A percentile compares a stretch with the other conserved stretches of the same genome.
Conservation (phyloP, 257 asterid genomes). For the Primulina huaijiensis region DNA sequence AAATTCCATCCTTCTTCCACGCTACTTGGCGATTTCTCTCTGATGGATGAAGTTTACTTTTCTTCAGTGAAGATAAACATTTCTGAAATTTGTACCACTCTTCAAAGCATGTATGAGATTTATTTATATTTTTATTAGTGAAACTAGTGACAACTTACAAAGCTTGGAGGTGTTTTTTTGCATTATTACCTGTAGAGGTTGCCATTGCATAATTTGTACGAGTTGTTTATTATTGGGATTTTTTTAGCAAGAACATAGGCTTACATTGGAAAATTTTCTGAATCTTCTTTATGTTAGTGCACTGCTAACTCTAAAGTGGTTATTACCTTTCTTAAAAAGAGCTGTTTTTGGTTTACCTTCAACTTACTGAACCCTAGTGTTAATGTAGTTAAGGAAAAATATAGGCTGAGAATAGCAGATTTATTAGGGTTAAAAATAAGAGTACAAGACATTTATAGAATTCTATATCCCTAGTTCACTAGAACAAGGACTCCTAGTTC, state of each 20-base stretch:
- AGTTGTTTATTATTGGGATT: background rate
- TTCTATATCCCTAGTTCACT: too few relatives aligned
- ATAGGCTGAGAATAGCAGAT: too few relatives aligned
- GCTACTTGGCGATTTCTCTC: slow-evolving; percentile 50
- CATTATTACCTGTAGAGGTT: slow-evolving; percentile 1
- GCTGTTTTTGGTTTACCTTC: background rate
- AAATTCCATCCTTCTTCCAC: slow-evolving; percentile 70
- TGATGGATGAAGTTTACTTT: slow-evolving; percentile 53
- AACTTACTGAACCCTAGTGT: background rate
- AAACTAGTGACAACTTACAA: slow-evolving; percentile 14
- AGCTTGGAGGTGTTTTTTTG: slow-evolving; percentile 1
- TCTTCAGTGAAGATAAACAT: slow-evolving; percentile 66
- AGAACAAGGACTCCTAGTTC: too few relatives aligned
- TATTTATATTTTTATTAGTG: slow-evolving; percentile 15
- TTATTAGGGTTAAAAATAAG: too few relatives aligned
- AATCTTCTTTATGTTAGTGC: background rate
- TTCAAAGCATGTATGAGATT: slow-evolving; percentile 60
- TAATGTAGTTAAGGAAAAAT: too few relatives aligned
- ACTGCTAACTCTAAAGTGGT: background rate
- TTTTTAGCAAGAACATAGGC: background rate
- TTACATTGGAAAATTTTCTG: background rate
- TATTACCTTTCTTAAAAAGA: background rate
- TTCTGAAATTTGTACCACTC: slow-evolving; percentile 46
- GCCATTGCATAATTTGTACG: background rate
- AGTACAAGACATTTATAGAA: too few relatives aligned